Evolutionary conservation across 169 alveolate species (phyloP).

Genomic region (Cryptosporidium canis): DNA sequence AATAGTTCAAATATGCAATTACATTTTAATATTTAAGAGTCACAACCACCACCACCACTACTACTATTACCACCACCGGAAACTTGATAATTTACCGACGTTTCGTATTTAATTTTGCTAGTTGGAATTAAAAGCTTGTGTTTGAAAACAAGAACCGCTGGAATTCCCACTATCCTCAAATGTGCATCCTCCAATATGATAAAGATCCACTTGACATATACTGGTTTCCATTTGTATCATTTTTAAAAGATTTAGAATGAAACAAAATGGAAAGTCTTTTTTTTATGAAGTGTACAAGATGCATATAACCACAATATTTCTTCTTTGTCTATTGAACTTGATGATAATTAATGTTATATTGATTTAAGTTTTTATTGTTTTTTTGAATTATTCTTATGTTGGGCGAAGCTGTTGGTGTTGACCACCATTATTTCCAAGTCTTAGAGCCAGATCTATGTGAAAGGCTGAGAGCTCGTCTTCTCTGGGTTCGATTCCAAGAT

Average conservation of each 20-base stretch:
- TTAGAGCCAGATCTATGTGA: constrained; percentile 8
- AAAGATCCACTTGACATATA: neutral
- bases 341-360: constrained; percentile 26
- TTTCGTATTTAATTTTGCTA: neutral
- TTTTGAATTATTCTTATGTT: constrained; percentile 6
- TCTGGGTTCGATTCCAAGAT: neutral
- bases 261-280: constrained; percentile 6
- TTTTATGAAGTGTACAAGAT: constrained; percentile 20
- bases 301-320: constrained; percentile 10
- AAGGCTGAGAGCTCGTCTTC: neutral
- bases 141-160: neutral
- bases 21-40: neutral
- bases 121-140: neutral
- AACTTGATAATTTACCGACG: constrained; percentile 4
- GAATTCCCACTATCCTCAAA: neutral
- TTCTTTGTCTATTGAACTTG: constrained; percentile 18
- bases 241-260: constrained; percentile 1
- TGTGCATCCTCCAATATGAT: neutral
- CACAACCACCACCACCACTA: too few relatives aligned
- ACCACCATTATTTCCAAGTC: constrained; percentile 18
- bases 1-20: neutral
- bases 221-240: constrained; percentile 13
- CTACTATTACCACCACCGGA: constrained; percentile 7
- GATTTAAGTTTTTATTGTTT: constrained; percentile 28
- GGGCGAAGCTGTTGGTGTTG: constrained; percentile 26